phyloP scores from a whole-genome alignment of 257 asterid species.

The Galeopsis tetrahit region DNA sequence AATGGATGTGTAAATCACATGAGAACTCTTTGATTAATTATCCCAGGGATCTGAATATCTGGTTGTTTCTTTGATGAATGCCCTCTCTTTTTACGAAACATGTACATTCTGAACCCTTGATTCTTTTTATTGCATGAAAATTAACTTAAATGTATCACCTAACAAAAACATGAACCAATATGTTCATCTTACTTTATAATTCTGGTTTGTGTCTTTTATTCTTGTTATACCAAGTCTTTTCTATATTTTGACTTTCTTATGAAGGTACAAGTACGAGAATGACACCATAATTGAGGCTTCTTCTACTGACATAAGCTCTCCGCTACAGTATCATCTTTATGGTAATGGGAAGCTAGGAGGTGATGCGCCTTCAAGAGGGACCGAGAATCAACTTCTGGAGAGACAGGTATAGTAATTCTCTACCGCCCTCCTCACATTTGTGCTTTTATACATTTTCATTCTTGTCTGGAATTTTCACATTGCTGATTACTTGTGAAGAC shows the following conservation, averaged over 20 bases:
- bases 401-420: constrained; percentile 70
- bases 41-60: not conserved
- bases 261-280: constrained; percentile 95
- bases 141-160: constrained; percentile 6
- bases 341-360: constrained; percentile 86
- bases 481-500: constrained; percentile 25
- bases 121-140: constrained; percentile 14
- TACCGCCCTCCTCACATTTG: constrained; percentile 18
- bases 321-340: constrained; percentile 88
- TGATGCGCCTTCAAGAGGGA: constrained; percentile 82
- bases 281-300: constrained; percentile 87
- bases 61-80: constrained; percentile 9
- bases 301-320: constrained; percentile 84
- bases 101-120: not conserved
- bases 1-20: not conserved
- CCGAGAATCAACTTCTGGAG: constrained; percentile 95
- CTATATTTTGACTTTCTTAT: constrained; percentile 21
- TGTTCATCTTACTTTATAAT: constrained; percentile 7
- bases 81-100: not conserved
- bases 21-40: constrained; percentile 20
- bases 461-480: not conserved
- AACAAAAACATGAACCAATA: not conserved
- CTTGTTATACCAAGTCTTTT: constrained; percentile 21
- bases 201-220: constrained; percentile 21
- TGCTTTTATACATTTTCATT: constrained; percentile 7